Base-by-base conservation (phyloP, 108 stramenopile species). In the Discostella stelligeroides region DNA sequence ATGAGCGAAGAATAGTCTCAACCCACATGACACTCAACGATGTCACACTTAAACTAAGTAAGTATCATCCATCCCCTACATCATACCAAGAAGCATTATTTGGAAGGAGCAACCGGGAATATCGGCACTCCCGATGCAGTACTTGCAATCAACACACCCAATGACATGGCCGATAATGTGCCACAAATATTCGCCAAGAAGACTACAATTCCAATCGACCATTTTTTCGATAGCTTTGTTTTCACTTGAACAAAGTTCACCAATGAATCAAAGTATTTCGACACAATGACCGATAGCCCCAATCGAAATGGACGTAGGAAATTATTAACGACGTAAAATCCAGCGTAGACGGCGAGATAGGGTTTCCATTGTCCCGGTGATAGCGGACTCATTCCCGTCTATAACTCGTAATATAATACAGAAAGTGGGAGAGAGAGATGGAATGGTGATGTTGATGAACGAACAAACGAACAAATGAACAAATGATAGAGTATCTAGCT, bases 41-140 rank as follows among this genome's bases (percentile, higher is more conserved):
- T n/a, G n/a, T n/a, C n/a, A n/a, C n/a, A n/a, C n/a, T n/a, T n/a
- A n/a, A n/a, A n/a, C n/a, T n/a, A n/a, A n/a, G n/a, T n/a, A n/a
- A n/a, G n/a, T n/a, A n/a, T n/a, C n/a, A n/a, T n/a, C n/a, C n/a
- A n/a, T n/a, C n/a, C n/a, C n/a, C n/a, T n/a, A n/a, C n/a, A n/a
- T n/a, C n/a, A n/a, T n/a, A n/a, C n/a, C n/a, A n/a, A n/a, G n/a
- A n/a, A n/a, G n/a, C n/a, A n/a, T n/a, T n/a, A n/a, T n/a, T n/a
- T n/a, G n/a, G n/a, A n/a, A n/a, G n/a, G n/a, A n/a, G n/a, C n/a
- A n/a, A n/a, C n/a, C 10, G 75, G 75, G 45, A 76, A 87, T 41
- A 93, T 69, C 7, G 92, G 92, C 7, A 94, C 88, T 10, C 92
- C 92, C 2, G 90, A 75, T 15, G 76, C 57, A 28, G 59, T 47